Conservation (phyloP, 179 eudicot species). For the Spergularia azorica region DNA sequence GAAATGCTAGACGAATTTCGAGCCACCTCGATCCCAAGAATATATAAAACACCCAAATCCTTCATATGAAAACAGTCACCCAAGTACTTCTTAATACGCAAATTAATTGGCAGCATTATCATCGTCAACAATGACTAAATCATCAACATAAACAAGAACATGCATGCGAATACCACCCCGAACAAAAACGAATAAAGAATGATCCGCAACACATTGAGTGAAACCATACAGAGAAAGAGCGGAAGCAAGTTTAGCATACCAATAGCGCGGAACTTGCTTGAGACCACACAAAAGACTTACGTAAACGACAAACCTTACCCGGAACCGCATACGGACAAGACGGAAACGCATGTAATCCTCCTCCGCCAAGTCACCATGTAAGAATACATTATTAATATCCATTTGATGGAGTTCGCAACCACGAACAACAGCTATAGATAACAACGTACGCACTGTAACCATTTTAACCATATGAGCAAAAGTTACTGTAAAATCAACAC, state of each 20-base stretch:
- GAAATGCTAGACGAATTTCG: not conserved
- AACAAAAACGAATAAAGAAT: not conserved
- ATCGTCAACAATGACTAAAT: not conserved
- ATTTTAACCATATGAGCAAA: not conserved
- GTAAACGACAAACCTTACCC: slow-evolving; percentile 7
- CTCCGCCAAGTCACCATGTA: no score
- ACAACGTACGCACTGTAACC: not conserved
- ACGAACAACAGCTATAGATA: not conserved
- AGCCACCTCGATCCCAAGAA: not conserved
- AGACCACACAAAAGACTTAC: not conserved
- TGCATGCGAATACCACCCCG: not conserved
- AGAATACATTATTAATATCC: not conserved
- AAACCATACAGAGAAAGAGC: not conserved
- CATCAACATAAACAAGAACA: not conserved
- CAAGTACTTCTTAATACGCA: no score
- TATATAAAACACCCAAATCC: not conserved
- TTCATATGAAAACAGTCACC: no score
- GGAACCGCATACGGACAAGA: not conserved
- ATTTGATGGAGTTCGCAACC: not conserved
- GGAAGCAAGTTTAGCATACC: not conserved
- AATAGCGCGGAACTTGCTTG: not conserved
- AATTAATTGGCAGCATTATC: not conserved
- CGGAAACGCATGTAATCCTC: no score
- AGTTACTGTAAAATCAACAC: not conserved
- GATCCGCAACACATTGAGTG: not conserved